These are phyloP conservation scores for Fusarium ambrosium DNA, from an alignment of 2,329 filamentous ascomycete species.

Conservation along the genomic window DNA sequence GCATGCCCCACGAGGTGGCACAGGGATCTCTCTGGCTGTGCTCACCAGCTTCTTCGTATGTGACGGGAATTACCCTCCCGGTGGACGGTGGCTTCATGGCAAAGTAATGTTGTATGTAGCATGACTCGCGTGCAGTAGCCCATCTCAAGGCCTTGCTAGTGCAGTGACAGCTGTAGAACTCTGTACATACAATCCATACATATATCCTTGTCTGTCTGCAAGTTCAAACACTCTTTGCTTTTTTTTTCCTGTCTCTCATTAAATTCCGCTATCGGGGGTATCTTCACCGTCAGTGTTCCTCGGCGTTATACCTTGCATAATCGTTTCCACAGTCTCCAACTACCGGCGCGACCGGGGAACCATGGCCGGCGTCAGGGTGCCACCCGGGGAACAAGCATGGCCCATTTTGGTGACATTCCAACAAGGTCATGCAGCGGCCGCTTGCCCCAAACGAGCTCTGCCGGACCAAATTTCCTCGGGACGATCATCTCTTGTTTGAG, in stretches of 20 bases:
- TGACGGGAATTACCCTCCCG: slow-evolving; percentile 27
- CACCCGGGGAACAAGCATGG: not conserved
- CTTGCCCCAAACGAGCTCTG: not conserved
- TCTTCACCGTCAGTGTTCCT: not conserved
- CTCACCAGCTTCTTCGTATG: slow-evolving; percentile 24
- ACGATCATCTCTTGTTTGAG: not conserved
- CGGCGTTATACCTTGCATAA: not conserved
- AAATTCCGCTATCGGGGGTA: not conserved
- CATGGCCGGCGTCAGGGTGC: not conserved
- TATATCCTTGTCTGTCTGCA: not conserved
- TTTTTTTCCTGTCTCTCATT: not conserved
- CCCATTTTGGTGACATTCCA: not conserved
- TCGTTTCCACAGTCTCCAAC: not conserved
- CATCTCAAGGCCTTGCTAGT: not conserved
- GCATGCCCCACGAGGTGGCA: slow-evolving; percentile 31
- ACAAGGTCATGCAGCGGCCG: not conserved
- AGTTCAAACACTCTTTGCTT: not conserved
- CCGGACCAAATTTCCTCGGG: not conserved
- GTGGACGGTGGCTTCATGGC: slow-evolving; percentile 28
- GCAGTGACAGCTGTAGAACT: not conserved
- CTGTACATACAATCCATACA: not conserved
- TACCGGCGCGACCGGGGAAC: slow-evolving; percentile 1
- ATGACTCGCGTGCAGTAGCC: slow-evolving; percentile 1
- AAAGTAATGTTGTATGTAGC: slow-evolving; percentile 13
- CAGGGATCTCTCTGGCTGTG: slow-evolving; percentile 30